Evolutionary conservation across 495 filamentous ascomycete genomes (phyloP).

Genomic region (Astrothelium subdiscretum): DNA sequence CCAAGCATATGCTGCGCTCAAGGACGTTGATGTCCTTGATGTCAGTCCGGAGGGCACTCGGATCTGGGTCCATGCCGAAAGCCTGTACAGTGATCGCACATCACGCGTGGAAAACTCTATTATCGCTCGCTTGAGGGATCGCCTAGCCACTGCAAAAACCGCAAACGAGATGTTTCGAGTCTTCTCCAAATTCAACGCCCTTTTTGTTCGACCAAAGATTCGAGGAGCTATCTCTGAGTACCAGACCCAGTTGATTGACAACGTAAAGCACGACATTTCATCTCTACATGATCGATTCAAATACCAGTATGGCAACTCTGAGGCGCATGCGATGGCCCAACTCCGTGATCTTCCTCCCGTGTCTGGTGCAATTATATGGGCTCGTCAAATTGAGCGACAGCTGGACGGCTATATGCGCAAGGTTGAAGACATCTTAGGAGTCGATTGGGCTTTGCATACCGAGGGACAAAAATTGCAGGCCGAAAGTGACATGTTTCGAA

Average conservation of each 20-base stretch:
- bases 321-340: conserved; percentile 95
- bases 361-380: conserved; percentile 94
- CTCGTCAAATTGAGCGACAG: conserved; percentile 89
- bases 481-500: conserved; percentile 81
- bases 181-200: conserved; percentile 98
- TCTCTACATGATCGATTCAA: conserved; percentile 93
- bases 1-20: conserved; percentile 84
- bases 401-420: conserved; percentile 94
- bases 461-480: conserved; percentile 88
- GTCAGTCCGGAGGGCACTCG: conserved; percentile 78
- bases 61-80: conserved; percentile 84
- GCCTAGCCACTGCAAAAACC: conserved; percentile 85
- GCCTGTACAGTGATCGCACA: conserved; percentile 91
- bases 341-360: conserved; percentile 89
- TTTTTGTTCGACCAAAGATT: conserved; percentile 96
- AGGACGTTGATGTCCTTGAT: conserved; percentile 90
- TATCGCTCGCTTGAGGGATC: conserved; percentile 85
- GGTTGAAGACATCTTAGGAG: conserved; percentile 87
- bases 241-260: conserved; percentile 92
- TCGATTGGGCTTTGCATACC: conserved; percentile 84
- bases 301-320: conserved; percentile 94
- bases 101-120: conserved; percentile 97
- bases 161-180: conserved; percentile 99
- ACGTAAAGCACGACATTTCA: conserved; percentile 89
- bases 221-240: conserved; percentile 95